Evolutionary conservation across 306 rosid genomes (phyloP).

Genomic region (Medicago ruthenica): DNA sequence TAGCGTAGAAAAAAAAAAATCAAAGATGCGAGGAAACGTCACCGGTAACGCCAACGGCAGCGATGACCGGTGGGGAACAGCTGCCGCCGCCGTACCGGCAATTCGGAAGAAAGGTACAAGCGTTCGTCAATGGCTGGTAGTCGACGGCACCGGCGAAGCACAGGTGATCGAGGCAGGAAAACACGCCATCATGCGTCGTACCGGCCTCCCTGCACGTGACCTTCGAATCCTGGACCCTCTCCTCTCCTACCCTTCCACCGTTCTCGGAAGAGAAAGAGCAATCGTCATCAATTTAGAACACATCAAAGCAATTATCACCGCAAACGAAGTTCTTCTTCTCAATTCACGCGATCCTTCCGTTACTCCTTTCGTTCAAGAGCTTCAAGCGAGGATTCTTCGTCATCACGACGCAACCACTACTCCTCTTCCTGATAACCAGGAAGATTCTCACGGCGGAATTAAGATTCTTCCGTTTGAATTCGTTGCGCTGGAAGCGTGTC

Average conservation of each 20-base stretch:
- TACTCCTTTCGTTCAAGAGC: slow-evolving; percentile 83
- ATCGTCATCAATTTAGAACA: slow-evolving; percentile 93
- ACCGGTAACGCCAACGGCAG: neutral
- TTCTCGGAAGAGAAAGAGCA: slow-evolving; percentile 81
- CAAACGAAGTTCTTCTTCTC: slow-evolving; percentile 82
- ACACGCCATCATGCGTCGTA: slow-evolving; percentile 89
- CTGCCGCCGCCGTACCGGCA: neutral
- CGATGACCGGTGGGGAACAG: slow-evolving; percentile 18
- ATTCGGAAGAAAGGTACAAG: slow-evolving; percentile 80
- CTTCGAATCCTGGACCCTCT: slow-evolving; percentile 89
- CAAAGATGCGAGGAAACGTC: slow-evolving; percentile 25
- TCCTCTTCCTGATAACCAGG: slow-evolving; percentile 38
- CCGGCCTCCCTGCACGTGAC: slow-evolving; percentile 92
- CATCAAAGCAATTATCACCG: slow-evolving; percentile 92
- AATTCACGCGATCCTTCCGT: slow-evolving; percentile 91
- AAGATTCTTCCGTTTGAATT: slow-evolving; percentile 90
- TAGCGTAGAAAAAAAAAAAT: neutral
- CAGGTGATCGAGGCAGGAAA: slow-evolving; percentile 89
- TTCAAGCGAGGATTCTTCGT: slow-evolving; percentile 67
- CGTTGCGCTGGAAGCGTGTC: slow-evolving; percentile 88
- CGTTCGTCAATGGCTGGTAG: slow-evolving; percentile 76
- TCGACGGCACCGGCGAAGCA: slow-evolving; percentile 65
- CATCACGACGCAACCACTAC: slow-evolving; percentile 65
- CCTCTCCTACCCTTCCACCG: slow-evolving; percentile 53
- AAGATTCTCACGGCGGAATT: slow-evolving; percentile 61